Base-by-base conservation (phyloP, 306 rosid species). In the Amphicarpaea edgeworthii region DNA sequence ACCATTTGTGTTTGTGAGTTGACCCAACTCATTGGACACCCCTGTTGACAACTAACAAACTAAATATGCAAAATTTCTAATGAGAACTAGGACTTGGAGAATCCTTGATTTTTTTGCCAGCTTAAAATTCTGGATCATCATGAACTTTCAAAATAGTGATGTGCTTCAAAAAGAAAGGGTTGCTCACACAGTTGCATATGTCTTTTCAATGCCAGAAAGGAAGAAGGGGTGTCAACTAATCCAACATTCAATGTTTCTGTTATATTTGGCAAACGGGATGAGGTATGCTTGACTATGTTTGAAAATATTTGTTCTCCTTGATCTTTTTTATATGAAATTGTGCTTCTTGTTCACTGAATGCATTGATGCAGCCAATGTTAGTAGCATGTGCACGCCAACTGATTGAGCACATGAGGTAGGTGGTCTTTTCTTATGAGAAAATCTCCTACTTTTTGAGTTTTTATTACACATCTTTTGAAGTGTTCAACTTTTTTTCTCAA, bases 251-350 rank as follows among this genome's bases (percentile, higher is more conserved):
- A 83, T 0, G 97, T 95, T 57, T 92, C 99, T 47, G 86, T 91
- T 38, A 72, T 95, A 73, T 92, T 92, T 77, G 99, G 99, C 58
- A 95, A 95, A 87, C 83, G 99, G 59, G 93, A 95, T 43, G 99
- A 95, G 91, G 99, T 92, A 79, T 81, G 84, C 20, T 54, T 41
- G 74, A 58, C n/a, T 40, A 19, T 66, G 43, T 15, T 70, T 24
- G 23, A n/a, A 23, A 34, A 54, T 81, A 8, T 46, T 68, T 37
- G 62, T 60, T 72, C 67, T 45, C 34, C 14, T 76, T 79, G 59
- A 65, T 79, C 20, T 53, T 66, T 53, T 66, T 42, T 76, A 9
- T 12, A 26, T 79, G 46, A 67, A 28, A 63, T 50, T 61, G 16
- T 73, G 53, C 73, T 71, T 79, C 53, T 57, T 75, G 54, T 12